Evolutionary conservation across 2,329 filamentous ascomycete genomes (phyloP).

Genomic region (Sclerotinia trifoliorum): DNA sequence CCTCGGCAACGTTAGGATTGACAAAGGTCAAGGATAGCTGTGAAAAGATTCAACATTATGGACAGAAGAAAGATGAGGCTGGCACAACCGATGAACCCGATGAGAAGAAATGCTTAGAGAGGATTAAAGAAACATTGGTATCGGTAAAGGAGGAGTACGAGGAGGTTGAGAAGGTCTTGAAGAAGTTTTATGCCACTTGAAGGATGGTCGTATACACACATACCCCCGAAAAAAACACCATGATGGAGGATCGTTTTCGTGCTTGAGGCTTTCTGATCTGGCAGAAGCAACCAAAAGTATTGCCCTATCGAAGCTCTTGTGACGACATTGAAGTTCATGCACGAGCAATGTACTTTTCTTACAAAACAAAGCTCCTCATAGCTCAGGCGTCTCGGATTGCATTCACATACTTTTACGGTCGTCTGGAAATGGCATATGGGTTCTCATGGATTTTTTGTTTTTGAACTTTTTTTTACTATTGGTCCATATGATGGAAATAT

Average conservation of each 20-base stretch:
- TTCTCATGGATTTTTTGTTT: conserved; percentile 6
- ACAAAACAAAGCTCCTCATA: conserved; percentile 32
- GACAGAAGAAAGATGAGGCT: conserved; percentile 76
- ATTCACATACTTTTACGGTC: conserved; percentile 24
- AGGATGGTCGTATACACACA: conserved; percentile 2
- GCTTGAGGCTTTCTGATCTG: conserved; percentile 20
- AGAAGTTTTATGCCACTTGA: conserved; percentile 42
- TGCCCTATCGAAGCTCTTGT: conserved; percentile 24
- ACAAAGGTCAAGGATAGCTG: conserved; percentile 89
- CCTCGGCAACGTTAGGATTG: conserved; percentile 88
- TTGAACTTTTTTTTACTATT: conserved; percentile 16
- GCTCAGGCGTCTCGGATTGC: conserved; percentile 33
- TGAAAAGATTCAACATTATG: conserved; percentile 94
- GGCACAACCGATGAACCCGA: conserved; percentile 66
- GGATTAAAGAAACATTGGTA: conserved; percentile 67
- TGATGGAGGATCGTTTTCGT: conserved; percentile 30
- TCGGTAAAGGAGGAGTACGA: conserved; percentile 74
- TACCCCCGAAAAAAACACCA: not conserved
- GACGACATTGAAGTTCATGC: conserved; percentile 36
- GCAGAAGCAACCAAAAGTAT: conserved; percentile 14
- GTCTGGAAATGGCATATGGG: conserved; percentile 23
- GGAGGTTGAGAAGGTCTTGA: conserved; percentile 69
- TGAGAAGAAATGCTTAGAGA: conserved; percentile 64
- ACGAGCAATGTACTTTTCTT: conserved; percentile 36
- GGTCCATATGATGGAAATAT: conserved; percentile 8